phyloP scores from a whole-genome alignment of 805 yeast genomes.

The Nakazawaea laoshanensis region DNA sequence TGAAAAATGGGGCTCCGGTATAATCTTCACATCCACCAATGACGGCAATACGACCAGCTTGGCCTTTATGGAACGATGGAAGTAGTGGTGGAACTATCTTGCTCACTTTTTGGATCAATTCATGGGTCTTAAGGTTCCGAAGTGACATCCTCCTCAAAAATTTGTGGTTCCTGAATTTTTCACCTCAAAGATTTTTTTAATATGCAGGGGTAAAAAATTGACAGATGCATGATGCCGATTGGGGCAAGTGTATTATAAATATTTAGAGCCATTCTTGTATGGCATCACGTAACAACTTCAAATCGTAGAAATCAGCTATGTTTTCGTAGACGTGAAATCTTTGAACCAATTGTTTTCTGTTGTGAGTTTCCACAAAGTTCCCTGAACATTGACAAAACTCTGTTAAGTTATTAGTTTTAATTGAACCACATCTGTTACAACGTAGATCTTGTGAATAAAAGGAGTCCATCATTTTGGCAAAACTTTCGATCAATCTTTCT shows the following conservation, averaged over 20 bases:
- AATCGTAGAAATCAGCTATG: slow-evolving; percentile 51
- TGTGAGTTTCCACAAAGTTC: slow-evolving; percentile 55
- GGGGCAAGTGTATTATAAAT: too few species aligned
- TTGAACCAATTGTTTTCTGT: slow-evolving; percentile 32
- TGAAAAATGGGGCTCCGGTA: slow-evolving; percentile 94
- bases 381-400: slow-evolving; percentile 87
- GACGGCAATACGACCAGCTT: slow-evolving; percentile 77
- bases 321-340: slow-evolving; percentile 42
- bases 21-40: slow-evolving; percentile 95
- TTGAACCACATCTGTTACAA: slow-evolving; percentile 67
- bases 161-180: too few species aligned
- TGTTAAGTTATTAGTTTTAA: slow-evolving; percentile 63
- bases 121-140: slow-evolving; percentile 14
- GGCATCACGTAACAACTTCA: slow-evolving; percentile 41
- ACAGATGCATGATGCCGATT: too few species aligned
- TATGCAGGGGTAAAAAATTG: too few species aligned
- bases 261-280: slow-evolving; percentile 18
- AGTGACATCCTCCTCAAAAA: slow-evolving; percentile 11
- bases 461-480: slow-evolving; percentile 43
- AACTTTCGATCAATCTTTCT: slow-evolving; percentile 65
- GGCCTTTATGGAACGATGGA: slow-evolving; percentile 79
- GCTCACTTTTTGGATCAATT: slow-evolving; percentile 40
- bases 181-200: too few species aligned
- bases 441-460: slow-evolving; percentile 74
- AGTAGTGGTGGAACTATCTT: slow-evolving; percentile 69